Base-by-base conservation (phyloP, 257 asterid genomes). In the Nicotiana sylvestris region DNA sequence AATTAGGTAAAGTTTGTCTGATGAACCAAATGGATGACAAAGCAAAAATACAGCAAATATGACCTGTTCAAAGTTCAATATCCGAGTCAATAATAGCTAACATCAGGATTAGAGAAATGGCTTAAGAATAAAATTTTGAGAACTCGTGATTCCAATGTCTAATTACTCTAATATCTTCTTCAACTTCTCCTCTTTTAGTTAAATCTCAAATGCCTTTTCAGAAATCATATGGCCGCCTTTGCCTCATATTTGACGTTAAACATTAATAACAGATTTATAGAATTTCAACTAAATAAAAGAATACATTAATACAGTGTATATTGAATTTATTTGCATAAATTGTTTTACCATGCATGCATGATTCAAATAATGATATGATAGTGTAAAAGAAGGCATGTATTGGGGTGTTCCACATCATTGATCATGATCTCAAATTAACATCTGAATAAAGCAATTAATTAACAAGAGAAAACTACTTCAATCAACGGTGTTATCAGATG, bases 101-200 rank as follows among this genome's bases (percentile, higher is more conserved):
- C 55, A 74, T 27, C 25, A 25, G 15, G 62, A 49, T 74, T 8
- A 49, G 62, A 49, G 80, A 13, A 74, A 10, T 27, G 4, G 29
- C 4, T 13, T 49, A 27, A 15, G 16, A 49, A 27, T 27, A 51
- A 43, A 6, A 12, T 25, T 21, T 43, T 72, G 13, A 11, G 21
- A 74, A 74, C 80, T 13, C 80, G 2, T 74, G 80, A 74, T 74
- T 49, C 57, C 43, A 74, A 27, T 74, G 64, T 25, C 80, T 49
- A 74, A 74, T 49, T 27, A 49, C 27, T 13, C 74, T 32, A 15
- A 13, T 13, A 49, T 46, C 25, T 11, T 21, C 9, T 70, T 39
- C 17, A 15, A 11, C 21, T 70, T 46, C 17, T 8, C 9, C 29
- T 5, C 25, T 43, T 43, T 43, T 43, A 43, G 51, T 43, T 9